Base-by-base conservation (phyloP, 768 basidiomycete species). In the Panaeolus papilionaceus region DNA sequence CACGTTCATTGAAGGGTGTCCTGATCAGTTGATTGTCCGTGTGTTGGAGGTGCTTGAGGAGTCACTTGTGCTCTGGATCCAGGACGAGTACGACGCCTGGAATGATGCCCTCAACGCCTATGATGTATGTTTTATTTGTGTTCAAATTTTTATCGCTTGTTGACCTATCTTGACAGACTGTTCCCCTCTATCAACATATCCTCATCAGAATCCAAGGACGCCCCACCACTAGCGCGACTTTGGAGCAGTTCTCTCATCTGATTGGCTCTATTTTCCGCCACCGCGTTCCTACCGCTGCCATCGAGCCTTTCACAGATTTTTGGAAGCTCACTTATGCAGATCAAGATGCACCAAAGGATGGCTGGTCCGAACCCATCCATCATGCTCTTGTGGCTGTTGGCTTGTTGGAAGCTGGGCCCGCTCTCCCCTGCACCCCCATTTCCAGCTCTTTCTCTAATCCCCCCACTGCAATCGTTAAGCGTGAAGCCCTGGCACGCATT, bases 181-280 rank as follows among this genome's bases (percentile, higher is more conserved):
- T 91, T 14, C 84, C 87, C 0, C 73, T 93, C 63, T 94, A 93
- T 71, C 83, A 91, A 73, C 87, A 84, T 12, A 77, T 84, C 40
- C 73, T 92, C 47, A 71, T 89, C 64, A 78, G 81, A 64, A 79
- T 91, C 38, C 85, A 84, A 67, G 78, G 79, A 3, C 77, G 90
- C 3, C 83, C 86, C 0, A 73, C 72, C 4, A 79, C 77, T 0
- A 45, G 79, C 12, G 71, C 76, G 7, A 79, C 79, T n/a, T 77
- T 93, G 37, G 79, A 82, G n/a, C 69, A 74, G 0, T 76, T 91
- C n/a, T 78, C 81, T 0, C 75, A 83, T 6, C 71, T 92, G 2
- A 72, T 94, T 8, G 85, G 83, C 68, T 86, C 90, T 2, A 85
- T 86, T 28, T 90, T 94, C 70, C 69, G 71, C 38, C 84, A 87